A percentile compares a stretch with the other conserved stretches of the same genome.
phyloP scores from a whole-genome alignment of 2,329 filamentous ascomycete genomes.

The Microsporum ferrugineum region DNA sequence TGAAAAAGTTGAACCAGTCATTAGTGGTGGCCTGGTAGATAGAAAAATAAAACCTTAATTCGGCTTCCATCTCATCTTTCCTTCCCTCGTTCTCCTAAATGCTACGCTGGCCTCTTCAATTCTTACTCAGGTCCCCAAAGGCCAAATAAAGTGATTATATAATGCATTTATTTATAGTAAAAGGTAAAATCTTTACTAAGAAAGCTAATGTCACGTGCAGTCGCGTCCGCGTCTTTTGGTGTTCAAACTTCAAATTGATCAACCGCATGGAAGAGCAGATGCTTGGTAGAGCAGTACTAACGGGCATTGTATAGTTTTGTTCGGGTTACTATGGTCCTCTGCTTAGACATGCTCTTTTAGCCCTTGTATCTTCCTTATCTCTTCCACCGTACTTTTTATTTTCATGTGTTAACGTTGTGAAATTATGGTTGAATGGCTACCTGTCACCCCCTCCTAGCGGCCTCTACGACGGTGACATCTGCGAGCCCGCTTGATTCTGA shows the following conservation, averaged over 20 bases:
- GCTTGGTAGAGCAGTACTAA: too few relatives aligned
- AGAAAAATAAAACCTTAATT: slow-evolving; percentile 3
- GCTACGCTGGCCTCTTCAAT: too few relatives aligned
- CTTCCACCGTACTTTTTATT: neutral
- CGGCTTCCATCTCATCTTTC: slow-evolving; percentile 7
- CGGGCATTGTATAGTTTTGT: neutral
- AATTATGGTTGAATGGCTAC: neutral
- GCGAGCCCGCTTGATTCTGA: neutral
- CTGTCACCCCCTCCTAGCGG: neutral
- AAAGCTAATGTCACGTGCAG: neutral
- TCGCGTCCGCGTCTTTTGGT: neutral
- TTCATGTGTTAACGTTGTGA: neutral
- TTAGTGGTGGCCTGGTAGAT: slow-evolving; percentile 6
- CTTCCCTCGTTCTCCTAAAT: neutral
- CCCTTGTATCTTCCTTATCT: neutral
- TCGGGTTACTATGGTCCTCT: neutral
- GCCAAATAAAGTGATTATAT: too few relatives aligned
- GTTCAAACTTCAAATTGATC: too few relatives aligned
- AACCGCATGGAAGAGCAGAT: too few relatives aligned
- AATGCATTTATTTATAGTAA: neutral
- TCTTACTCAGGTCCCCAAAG: too few relatives aligned
- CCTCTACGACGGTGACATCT: neutral
- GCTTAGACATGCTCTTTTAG: neutral
- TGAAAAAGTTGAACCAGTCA: slow-evolving; percentile 26
- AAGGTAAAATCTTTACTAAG: neutral